Evolutionary conservation across 768 basidiomycete species (phyloP).

Genomic region (Tricholoma bakamatsutake): DNA sequence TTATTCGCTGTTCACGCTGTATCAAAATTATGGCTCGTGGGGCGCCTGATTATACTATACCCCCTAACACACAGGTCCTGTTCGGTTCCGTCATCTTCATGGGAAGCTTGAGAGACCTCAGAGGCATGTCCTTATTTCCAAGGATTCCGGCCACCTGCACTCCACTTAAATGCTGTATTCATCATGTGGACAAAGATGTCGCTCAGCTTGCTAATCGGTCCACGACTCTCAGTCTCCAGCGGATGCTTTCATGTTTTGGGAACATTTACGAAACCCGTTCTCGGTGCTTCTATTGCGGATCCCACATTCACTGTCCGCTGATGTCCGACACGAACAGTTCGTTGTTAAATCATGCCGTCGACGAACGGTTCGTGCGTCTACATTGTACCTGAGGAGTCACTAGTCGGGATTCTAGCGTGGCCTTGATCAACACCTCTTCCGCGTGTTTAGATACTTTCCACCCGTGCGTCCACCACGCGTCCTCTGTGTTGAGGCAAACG

Average conservation of each 20-base stretch:
- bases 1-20: conserved; percentile 25
- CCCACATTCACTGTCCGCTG: not conserved
- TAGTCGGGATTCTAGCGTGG: not conserved
- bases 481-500: not conserved
- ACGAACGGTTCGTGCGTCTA: not conserved
- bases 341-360: not conserved
- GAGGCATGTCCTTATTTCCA: not conserved
- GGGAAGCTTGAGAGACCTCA: not conserved
- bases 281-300: not conserved
- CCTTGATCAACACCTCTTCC: not conserved
- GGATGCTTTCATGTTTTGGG: too few species aligned
- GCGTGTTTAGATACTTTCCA: not conserved
- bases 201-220: not conserved
- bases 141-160: not conserved
- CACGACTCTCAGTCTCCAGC: not conserved
- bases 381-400: not conserved
- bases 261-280: too few species aligned
- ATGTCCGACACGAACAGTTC: not conserved
- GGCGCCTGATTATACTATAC: conserved; percentile 29
- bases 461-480: not conserved
- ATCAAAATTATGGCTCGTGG: conserved; percentile 30
- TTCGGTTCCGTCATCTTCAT: not conserved
- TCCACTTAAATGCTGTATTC: not conserved
- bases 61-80: conserved; percentile 12
- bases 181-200: not conserved